These are phyloP conservation scores for Silene uniflora DNA, from an alignment of 148 eudicot species.

Conservation along the genomic window DNA sequence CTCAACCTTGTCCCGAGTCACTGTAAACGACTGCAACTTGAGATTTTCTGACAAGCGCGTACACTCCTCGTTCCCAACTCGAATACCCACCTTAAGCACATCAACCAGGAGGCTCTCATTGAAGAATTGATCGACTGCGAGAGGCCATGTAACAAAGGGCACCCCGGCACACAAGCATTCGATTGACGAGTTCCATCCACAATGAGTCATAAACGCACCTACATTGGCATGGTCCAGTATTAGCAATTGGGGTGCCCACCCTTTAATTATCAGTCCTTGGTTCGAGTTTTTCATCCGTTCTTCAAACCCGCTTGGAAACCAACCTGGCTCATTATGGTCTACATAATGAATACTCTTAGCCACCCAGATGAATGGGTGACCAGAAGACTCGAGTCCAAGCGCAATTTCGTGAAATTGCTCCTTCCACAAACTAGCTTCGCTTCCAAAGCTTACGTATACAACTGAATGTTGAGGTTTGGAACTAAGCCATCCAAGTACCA, in stretches of 20 bases:
- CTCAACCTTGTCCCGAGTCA: no score
- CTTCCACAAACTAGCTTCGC: not conserved
- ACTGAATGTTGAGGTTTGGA: not conserved
- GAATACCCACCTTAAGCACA: not conserved
- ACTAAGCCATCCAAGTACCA: not conserved
- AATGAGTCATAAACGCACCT: no score
- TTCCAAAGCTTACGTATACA: slow-evolving; percentile 1
- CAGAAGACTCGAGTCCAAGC: not conserved
- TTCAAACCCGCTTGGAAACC: no score
- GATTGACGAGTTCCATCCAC: no score
- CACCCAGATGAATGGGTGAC: not conserved
- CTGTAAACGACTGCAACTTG: no score
- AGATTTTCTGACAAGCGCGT: no score
- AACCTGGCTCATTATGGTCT: not conserved
- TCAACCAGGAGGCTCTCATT: slow-evolving; percentile 2
- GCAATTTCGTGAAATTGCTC: slow-evolving; percentile 3
- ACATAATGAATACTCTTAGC: not conserved
- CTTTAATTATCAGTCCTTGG: no score
- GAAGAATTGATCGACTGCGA: slow-evolving; percentile 17
- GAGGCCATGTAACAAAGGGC: slow-evolving; percentile 13
- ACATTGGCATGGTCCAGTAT: no score
- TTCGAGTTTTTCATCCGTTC: no score
- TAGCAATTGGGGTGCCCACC: no score
- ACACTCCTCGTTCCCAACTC: not conserved
- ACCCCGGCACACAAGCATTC: not conserved